Conservation (phyloP, 352 stramenopile species). For the Phytophthora sansomeana region DNA sequence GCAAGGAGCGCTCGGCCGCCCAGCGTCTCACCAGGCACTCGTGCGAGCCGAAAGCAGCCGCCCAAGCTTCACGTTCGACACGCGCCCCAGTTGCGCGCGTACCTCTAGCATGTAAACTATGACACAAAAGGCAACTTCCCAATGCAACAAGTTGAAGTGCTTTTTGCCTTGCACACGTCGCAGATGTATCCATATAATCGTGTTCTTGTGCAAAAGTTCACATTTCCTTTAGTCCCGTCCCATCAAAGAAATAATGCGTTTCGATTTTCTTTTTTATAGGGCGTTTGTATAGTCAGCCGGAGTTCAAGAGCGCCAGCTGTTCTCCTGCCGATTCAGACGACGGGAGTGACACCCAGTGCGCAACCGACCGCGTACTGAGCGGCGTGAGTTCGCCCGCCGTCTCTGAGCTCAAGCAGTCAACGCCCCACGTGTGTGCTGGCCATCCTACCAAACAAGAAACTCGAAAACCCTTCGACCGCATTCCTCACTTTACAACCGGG, state of each 20-base stretch:
- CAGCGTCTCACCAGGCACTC: conserved; percentile 29
- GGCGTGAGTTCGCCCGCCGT: too few species aligned
- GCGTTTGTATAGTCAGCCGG: not conserved
- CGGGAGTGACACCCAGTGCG: too few species aligned
- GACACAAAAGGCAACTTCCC: not conserved
- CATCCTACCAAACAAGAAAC: conserved; percentile 28
- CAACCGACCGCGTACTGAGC: too few species aligned
- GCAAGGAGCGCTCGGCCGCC: conserved; percentile 27
- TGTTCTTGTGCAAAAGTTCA: not conserved
- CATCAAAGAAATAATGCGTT: too few species aligned
- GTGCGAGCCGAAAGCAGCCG: conserved; percentile 19
- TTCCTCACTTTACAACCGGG: conserved; percentile 20
- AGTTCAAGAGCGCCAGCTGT: too few species aligned
- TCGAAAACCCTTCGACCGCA: conserved; percentile 22
- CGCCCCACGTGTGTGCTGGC: not conserved
- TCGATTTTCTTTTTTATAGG: too few species aligned
- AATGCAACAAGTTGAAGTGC: conserved; percentile 21
- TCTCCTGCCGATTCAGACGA: too few species aligned
- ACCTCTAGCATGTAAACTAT: conserved; percentile 40
- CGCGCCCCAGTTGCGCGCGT: conserved; percentile 19
- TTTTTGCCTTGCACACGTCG: conserved; percentile 9
- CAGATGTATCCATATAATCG: conserved; percentile 10
- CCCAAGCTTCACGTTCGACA: conserved; percentile 27
- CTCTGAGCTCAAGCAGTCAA: conserved; percentile 4
- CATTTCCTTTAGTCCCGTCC: too few species aligned